Conservation (phyloP, 345 rosid genomes). For the Populus pruinosa region DNA sequence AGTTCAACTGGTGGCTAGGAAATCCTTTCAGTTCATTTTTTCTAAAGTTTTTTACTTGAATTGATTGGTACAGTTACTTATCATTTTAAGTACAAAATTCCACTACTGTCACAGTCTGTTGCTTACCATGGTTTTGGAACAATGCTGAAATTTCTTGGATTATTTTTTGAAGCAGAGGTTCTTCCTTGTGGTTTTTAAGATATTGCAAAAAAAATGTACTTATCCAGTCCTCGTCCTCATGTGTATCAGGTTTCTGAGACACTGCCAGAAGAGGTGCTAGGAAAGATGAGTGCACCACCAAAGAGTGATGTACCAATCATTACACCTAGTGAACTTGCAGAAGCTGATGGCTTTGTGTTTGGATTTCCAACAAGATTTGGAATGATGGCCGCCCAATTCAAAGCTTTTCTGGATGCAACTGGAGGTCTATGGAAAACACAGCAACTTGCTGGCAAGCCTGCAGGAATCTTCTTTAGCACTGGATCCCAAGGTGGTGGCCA, state of each 20-base stretch:
- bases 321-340: constrained; percentile 69
- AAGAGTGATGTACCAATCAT: constrained; percentile 79
- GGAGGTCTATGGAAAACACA: constrained; percentile 93
- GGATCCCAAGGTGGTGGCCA: constrained; percentile 99
- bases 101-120: neutral
- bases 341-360: constrained; percentile 86
- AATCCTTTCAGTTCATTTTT: too few relatives aligned
- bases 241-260: constrained; percentile 75
- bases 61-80: neutral
- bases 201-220: neutral
- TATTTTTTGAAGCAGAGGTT: too few relatives aligned
- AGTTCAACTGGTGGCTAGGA: neutral
- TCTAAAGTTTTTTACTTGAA: neutral
- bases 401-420: constrained; percentile 87
- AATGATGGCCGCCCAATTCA: constrained; percentile 97
- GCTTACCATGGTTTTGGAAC: neutral
- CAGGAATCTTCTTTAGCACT: constrained; percentile 94
- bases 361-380: constrained; percentile 97
- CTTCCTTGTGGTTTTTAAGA: neutral
- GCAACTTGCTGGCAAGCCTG: constrained; percentile 90
- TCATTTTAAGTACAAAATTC: neutral
- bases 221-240: neutral
- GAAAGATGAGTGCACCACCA: constrained; percentile 87
- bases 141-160: neutral
- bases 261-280: constrained; percentile 70